Evolutionary conservation across 768 basidiomycete genomes (phyloP), one percentile per base, ranked within the genome.

Genomic region (Candolleomyces efflorescens): DNA sequence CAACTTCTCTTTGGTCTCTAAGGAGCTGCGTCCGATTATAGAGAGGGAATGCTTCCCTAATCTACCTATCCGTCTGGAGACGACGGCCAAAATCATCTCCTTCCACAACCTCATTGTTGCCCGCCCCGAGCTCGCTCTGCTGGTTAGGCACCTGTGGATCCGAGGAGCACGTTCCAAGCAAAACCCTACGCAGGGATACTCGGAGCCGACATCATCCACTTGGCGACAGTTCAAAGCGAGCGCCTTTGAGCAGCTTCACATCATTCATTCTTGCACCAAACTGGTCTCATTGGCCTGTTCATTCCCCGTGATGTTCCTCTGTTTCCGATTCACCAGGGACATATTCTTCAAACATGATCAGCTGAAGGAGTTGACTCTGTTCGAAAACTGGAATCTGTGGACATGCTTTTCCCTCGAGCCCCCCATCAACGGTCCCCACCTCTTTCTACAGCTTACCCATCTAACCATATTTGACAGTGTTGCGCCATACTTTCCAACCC

Each of bases 331-430:
- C 47, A 58, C 51, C 3, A 20, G 47, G 26, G 56, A 58, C 39
- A 37, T 58, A 15, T 58, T 58, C 56, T 58, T 58, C 56, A 52
- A 58, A 45, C 56, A 58, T 37, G 50, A 58, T 45, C 15, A 58
- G 5, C 43, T 58, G 20, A 58, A 43, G 41, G 56, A 58, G 41
- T 27, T 58, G 18, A 58, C 56, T 5, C 51, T 58, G 24, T 58
- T 58, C 50, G 56, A 58, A 26, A 58, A 58, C 27, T 58, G 56
- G 56, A 53, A 58, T 37, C 56, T 58, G 1, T 58, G 56, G 56
- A 20, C 39, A 15, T 58, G 56, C 37, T 58, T 58, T 36, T 18
- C 26, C 11, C 26, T 58, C 12, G 56, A 58, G 5, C 56, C 56
- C 18, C 56, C 56, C 22, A 27, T 52, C 23, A 41, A 53, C 26